Conservation (phyloP, 805 yeast species). For the Saccharomyces eubayanus region DNA sequence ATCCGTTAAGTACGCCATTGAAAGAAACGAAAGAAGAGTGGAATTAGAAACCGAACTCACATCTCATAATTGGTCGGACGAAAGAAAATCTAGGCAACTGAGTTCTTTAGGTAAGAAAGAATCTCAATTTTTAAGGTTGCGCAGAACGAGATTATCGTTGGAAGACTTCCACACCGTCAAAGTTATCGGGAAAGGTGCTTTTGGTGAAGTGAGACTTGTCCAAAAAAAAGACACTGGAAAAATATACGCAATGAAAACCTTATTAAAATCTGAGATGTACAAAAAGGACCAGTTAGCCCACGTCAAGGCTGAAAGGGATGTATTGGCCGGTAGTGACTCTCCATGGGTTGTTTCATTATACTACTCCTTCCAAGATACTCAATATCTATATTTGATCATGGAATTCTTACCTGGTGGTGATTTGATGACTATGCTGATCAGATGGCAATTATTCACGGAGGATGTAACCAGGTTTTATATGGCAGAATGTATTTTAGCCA, state of each 20-base stretch:
- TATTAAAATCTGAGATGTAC: conserved; percentile 85
- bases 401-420: conserved; percentile 91
- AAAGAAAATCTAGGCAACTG: conserved; percentile 74
- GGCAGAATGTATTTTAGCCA: conserved; percentile 93
- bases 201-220: conserved; percentile 92
- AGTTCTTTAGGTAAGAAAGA: conserved; percentile 81
- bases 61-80: conserved; percentile 69
- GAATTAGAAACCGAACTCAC: conserved; percentile 69
- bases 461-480: conserved; percentile 88
- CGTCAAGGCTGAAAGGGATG: conserved; percentile 93
- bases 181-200: conserved; percentile 92
- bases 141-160: conserved; percentile 74
- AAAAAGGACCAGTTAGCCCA: conserved; percentile 91
- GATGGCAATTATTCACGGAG: conserved; percentile 89
- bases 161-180: conserved; percentile 85
- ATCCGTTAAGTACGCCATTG: conserved; percentile 86
- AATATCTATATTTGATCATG: conserved; percentile 81
- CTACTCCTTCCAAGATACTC: conserved; percentile 68
- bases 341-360: conserved; percentile 84
- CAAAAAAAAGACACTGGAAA: conserved; percentile 87
- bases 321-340: conserved; percentile 80
- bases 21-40: conserved; percentile 85
- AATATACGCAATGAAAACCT: conserved; percentile 90
- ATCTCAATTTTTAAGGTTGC: conserved; percentile 71
- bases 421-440: conserved; percentile 88